Conservation (phyloP, 1,139 yeast species). For the Eremothecium cymbalariae region DNA sequence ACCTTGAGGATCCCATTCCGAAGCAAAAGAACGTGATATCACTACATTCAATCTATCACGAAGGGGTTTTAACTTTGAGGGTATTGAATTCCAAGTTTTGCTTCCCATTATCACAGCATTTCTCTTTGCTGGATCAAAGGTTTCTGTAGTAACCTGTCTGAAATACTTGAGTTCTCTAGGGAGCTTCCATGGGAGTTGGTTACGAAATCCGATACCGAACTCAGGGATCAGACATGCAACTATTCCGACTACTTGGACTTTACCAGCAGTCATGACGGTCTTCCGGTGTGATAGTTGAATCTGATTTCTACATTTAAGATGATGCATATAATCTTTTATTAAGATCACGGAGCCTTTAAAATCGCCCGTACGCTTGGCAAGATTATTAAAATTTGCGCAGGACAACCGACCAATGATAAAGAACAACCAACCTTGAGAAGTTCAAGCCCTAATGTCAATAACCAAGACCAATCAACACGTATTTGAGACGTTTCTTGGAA, state of each 20-base stretch:
- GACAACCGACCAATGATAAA: too few relatives aligned
- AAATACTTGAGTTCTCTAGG: constrained; percentile 81
- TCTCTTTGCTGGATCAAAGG: constrained; percentile 30
- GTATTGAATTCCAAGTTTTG: constrained; percentile 93
- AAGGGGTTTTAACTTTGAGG: constrained; percentile 73
- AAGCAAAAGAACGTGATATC: constrained; percentile 44
- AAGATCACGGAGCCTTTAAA: too few relatives aligned
- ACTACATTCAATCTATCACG: constrained; percentile 69
- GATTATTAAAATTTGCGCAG: too few relatives aligned
- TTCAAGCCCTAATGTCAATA: constrained; percentile 2
- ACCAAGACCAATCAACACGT: constrained; percentile 6
- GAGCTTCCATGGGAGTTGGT: constrained; percentile 82
- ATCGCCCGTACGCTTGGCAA: too few relatives aligned
- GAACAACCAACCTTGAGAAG: too few relatives aligned
- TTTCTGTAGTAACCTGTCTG: constrained; percentile 54
- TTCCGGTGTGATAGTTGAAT: background rate
- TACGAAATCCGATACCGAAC: constrained; percentile 78
- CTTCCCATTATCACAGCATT: constrained; percentile 96
- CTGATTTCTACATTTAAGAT: too few relatives aligned
- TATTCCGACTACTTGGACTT: constrained; percentile 46
- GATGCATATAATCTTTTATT: too few relatives aligned
- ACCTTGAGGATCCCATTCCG: constrained; percentile 19
- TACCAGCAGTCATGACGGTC: constrained; percentile 6
- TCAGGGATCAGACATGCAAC: constrained; percentile 82
- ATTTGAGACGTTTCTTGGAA: constrained; percentile 2